These are phyloP conservation scores for Naematelia aurantialba DNA, from an alignment of 768 basidiomycete genomes.

Conservation along the genomic window DNA sequence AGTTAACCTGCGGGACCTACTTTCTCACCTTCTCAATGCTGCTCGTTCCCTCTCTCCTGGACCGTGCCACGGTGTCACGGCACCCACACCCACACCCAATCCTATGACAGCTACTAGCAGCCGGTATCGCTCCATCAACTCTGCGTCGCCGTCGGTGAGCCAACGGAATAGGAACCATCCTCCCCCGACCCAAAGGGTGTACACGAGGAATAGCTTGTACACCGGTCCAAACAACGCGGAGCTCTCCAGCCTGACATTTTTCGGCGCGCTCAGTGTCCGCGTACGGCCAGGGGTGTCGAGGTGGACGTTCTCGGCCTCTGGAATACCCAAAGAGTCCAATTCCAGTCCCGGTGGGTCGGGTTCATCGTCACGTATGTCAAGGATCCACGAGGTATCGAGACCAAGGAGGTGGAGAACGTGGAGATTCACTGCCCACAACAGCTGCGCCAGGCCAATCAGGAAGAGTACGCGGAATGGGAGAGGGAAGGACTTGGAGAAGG, in stretches of 20 bases:
- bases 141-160: slow-evolving; percentile 59
- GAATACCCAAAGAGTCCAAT: slow-evolving; percentile 6
- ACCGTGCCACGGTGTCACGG: slow-evolving; percentile 65
- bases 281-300: slow-evolving; percentile 6
- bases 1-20: not conserved
- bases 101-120: slow-evolving; percentile 69
- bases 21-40: slow-evolving; percentile 70
- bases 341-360: slow-evolving; percentile 5
- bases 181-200: slow-evolving; percentile 60
- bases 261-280: not conserved
- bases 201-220: slow-evolving; percentile 66
- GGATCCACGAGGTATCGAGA: slow-evolving; percentile 66
- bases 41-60: slow-evolving; percentile 69
- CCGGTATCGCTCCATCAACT: slow-evolving; percentile 69
- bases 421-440: slow-evolving; percentile 90
- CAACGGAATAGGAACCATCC: slow-evolving; percentile 69
- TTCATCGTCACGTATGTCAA: slow-evolving; percentile 56
- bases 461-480: slow-evolving; percentile 87
- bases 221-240: slow-evolving; percentile 35
- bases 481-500: slow-evolving; percentile 58
- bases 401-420: slow-evolving; percentile 73
- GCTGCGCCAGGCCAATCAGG: slow-evolving; percentile 70
- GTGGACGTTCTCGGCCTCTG: not conserved
- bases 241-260: slow-evolving; percentile 19
- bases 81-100: slow-evolving; percentile 58